Base-by-base conservation (phyloP, 352 stramenopile species). In the Phytophthora palmivora region DNA sequence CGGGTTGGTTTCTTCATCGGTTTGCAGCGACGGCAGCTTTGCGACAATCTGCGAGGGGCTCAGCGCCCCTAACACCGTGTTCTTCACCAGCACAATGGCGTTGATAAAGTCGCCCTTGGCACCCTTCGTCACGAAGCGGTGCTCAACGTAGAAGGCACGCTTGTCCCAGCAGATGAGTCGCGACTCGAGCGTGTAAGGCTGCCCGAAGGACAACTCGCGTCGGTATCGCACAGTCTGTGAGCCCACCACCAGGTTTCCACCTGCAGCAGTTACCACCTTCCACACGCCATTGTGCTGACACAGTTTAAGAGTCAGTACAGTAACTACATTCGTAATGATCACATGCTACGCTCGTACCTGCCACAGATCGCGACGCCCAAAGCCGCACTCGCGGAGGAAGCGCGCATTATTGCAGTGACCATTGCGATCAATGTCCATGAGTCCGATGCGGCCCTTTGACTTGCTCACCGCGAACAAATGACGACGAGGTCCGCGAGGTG, bases 11-110 rank as follows among this genome's bases (percentile, higher is more conserved):
- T 70, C 30, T 32, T 87, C 76, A 18, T 73, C 63, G 0, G 54
- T 28, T 14, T 70, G 58, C 11, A 76, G 54, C 2, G 44, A 63
- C 10, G 71, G 72, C 12, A 94, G 70, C 67, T 82, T 87, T n/a
- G 73, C 69, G 6, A 96, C 66, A 51, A 96, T 70, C 42, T 89
- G 72, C 19, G 67, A 48, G 2, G 86, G 88, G 18, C 58, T 74
- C 6, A 91, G 64, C n/a, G 69, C 58, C 8, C 88, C 88, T 15
- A 96, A 45, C 41, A 95, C 86, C 4, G 63, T 88, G 73, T 96
- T 96, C 77, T 96, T 96, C 18, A 95, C 88, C n/a, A 94, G 55
- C 22, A 95, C 70, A 51, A 96, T 83, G n/a, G 86, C 86, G 58
- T 96, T 84, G 18, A 96, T 73, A 62, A 96, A 96, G n/a, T 67